These are phyloP conservation scores for Penicillium sp. DNA, from an alignment of 2,329 filamentous ascomycete genomes.

Conservation along the genomic window DNA sequence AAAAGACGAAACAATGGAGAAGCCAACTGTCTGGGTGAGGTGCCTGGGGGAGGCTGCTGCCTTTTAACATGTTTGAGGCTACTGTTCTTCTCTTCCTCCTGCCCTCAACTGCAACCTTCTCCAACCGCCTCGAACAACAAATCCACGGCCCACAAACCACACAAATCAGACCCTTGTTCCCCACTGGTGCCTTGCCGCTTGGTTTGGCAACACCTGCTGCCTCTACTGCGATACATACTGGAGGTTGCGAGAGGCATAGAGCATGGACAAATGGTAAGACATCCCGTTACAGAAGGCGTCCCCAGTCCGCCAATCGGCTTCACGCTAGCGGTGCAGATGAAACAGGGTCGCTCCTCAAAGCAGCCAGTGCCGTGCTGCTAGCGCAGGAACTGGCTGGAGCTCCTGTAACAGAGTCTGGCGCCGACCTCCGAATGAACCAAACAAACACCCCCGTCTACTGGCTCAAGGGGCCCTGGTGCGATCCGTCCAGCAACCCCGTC, in stretches of 20 bases:
- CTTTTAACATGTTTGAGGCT: slow-evolving; percentile 6
- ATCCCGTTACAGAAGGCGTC: slow-evolving; percentile 16
- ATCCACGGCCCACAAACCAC: not conserved
- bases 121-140: not conserved
- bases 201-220: slow-evolving; percentile 1
- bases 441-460: not conserved
- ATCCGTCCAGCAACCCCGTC: not conserved
- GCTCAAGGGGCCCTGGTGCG: not conserved
- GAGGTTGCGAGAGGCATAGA: not conserved
- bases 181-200: not conserved
- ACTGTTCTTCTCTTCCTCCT: not conserved
- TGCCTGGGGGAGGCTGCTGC: slow-evolving; percentile 1
- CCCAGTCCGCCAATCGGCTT: slow-evolving; percentile 23
- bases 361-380: slow-evolving; percentile 20
- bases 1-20: slow-evolving; percentile 9
- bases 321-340: slow-evolving; percentile 10
- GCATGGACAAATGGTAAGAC: slow-evolving; percentile 22
- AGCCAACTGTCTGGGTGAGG: not conserved
- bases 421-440: not conserved
- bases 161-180: slow-evolving; percentile 2
- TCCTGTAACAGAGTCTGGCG: slow-evolving; percentile 3
- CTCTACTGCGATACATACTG: not conserved
- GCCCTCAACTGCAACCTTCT: not conserved
- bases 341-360: slow-evolving; percentile 19
- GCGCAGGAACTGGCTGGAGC: slow-evolving; percentile 29